These are phyloP conservation scores for Aspergillus avenaceus DNA, from an alignment of 495 filamentous ascomycete species.

Conservation along the genomic window DNA sequence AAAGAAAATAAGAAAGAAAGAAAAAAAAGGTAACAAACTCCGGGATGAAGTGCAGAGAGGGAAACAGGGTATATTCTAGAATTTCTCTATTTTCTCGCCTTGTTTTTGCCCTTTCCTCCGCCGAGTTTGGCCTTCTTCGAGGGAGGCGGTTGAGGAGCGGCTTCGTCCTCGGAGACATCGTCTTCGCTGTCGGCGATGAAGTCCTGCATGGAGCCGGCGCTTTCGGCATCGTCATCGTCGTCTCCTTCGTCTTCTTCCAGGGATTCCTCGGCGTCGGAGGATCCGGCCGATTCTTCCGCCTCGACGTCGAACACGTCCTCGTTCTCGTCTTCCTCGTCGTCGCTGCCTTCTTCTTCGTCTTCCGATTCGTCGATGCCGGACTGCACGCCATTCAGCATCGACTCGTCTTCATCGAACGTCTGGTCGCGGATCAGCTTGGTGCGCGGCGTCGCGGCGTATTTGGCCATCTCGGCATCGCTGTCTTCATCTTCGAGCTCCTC, in stretches of 20 bases:
- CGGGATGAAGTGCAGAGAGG: constrained; percentile 5
- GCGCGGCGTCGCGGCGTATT: constrained; percentile 27
- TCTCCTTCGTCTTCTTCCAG: constrained; percentile 40
- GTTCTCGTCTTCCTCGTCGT: constrained; percentile 38
- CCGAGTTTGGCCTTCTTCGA: constrained; percentile 35
- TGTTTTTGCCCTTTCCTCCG: constrained; percentile 29
- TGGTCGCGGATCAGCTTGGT: constrained; percentile 40
- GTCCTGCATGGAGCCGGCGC: constrained; percentile 39
- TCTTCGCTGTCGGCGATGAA: constrained; percentile 46
- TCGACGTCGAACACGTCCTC: constrained; percentile 41
- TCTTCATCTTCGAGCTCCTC: constrained; percentile 47
- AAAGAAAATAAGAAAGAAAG: not conserved
- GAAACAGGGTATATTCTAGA: constrained; percentile 13
- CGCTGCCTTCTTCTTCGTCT: constrained; percentile 35
- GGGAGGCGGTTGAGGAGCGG: constrained; percentile 25
- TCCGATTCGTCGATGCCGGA: constrained; percentile 32
- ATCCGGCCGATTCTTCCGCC: constrained; percentile 43
- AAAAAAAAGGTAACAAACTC: not conserved
- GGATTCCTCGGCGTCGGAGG: constrained; percentile 46
- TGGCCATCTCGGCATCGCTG: constrained; percentile 31
- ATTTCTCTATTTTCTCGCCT: constrained; percentile 29
- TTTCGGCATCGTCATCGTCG: constrained; percentile 41
- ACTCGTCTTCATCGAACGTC: constrained; percentile 40
- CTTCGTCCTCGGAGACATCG: constrained; percentile 36
- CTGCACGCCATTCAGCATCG: constrained; percentile 39